A percentile compares a stretch with the other conserved stretches of the same genome.
phyloP scores from a whole-genome alignment of 192 early-diverging fungal genomes.

The Podila epigama region DNA sequence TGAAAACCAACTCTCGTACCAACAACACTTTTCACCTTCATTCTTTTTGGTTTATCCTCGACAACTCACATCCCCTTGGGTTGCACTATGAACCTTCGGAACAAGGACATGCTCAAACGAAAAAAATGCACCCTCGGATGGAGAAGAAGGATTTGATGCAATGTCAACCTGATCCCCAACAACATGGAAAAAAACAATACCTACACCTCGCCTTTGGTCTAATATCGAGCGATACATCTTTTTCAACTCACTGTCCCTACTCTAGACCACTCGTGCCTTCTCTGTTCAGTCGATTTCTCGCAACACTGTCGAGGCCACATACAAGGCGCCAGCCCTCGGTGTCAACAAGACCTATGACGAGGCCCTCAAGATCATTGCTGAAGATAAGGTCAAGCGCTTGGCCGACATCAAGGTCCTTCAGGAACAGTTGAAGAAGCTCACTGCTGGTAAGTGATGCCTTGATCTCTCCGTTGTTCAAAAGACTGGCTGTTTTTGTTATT shows the following conservation, averaged over 20 bases:
- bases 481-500: too few relatives aligned
- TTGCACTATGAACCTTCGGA: too few relatives aligned
- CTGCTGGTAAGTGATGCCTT: conserved; percentile 47
- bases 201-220: not conserved
- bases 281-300: conserved; percentile 20
- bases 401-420: conserved; percentile 51
- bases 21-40: too few relatives aligned
- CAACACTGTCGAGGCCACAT: conserved; percentile 37
- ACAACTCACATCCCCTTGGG: too few relatives aligned
- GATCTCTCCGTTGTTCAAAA: not conserved
- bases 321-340: conserved; percentile 58
- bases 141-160: too few relatives aligned
- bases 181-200: not conserved
- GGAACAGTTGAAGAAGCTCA: conserved; percentile 42
- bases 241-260: not conserved
- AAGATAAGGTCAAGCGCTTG: conserved; percentile 63
- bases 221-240: too few relatives aligned
- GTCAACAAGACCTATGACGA: conserved; percentile 79
- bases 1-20: too few relatives aligned
- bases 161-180: not conserved
- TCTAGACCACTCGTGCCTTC: conserved; percentile 31
- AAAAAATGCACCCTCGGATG: too few relatives aligned
- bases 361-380: conserved; percentile 72
- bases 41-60: too few relatives aligned
- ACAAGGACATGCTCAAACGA: too few relatives aligned